Conservation (phyloP, 2,329 filamentous ascomycete genomes). For the Paecilomyces sp. region DNA sequence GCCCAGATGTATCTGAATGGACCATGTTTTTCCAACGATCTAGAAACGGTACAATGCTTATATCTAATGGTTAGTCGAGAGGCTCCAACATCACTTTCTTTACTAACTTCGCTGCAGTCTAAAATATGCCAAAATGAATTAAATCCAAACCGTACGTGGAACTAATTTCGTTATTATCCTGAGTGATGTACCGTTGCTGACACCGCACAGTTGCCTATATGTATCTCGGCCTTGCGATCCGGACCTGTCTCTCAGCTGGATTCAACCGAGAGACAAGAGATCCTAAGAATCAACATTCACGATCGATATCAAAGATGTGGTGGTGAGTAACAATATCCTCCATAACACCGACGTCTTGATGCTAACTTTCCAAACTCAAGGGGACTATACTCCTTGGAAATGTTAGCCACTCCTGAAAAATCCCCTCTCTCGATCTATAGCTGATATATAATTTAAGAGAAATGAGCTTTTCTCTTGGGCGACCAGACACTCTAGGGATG, state of each 20-base stretch:
- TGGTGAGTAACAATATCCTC: conserved; percentile 27
- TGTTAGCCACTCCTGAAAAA: conserved; percentile 19
- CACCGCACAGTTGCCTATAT: conserved; percentile 38
- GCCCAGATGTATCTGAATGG: conserved; percentile 32
- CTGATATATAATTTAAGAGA: conserved; percentile 22
- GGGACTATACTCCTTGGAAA: conserved; percentile 40
- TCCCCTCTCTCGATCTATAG: neutral
- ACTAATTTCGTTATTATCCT: too few relatives aligned
- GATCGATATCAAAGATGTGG: conserved; percentile 40
- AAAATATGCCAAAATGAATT: conserved; percentile 46
- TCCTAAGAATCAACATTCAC: conserved; percentile 25
- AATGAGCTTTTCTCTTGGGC: conserved; percentile 43
- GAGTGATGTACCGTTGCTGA: neutral
- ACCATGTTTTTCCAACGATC: conserved; percentile 37
- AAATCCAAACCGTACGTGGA: conserved; percentile 37
- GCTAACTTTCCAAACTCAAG: conserved; percentile 12
- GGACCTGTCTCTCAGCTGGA: conserved; percentile 42
- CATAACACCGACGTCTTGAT: too few relatives aligned
- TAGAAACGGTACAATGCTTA: conserved; percentile 43
- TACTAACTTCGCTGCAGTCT: conserved; percentile 20
- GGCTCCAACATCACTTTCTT: neutral
- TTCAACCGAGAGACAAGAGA: conserved; percentile 38
- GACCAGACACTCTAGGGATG: conserved; percentile 43
- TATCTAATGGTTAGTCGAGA: conserved; percentile 36
- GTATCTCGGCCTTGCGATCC: conserved; percentile 42